Conservation (phyloP, 805 yeast genomes). For the Candida krabiensis region DNA sequence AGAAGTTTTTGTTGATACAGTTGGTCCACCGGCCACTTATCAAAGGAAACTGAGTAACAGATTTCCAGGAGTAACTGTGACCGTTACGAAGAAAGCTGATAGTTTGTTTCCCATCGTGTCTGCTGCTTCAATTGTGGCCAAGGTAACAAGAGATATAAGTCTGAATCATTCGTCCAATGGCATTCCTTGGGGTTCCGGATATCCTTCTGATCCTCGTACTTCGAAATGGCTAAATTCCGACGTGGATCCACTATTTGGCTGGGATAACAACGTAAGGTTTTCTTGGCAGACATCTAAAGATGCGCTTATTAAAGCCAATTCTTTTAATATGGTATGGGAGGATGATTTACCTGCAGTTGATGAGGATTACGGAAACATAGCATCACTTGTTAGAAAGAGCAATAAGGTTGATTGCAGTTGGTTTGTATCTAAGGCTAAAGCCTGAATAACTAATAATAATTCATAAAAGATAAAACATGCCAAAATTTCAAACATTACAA, state of each 20-base stretch:
- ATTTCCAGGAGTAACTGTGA: constrained; percentile 71
- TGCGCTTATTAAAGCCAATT: constrained; percentile 53
- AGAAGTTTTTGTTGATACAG: constrained; percentile 90
- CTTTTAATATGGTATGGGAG: constrained; percentile 61
- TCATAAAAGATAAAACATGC: too few species aligned
- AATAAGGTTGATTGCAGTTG: constrained; percentile 16
- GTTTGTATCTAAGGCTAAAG: constrained; percentile 13
- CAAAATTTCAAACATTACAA: constrained; percentile 1
- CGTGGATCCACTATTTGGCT: constrained; percentile 79
- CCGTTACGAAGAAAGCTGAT: constrained; percentile 95
- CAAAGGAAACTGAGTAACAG: constrained; percentile 66
- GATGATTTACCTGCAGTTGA: constrained; percentile 40
- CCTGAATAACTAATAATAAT: too few species aligned
- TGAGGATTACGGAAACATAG: constrained; percentile 29
- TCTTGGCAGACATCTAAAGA: constrained; percentile 95
- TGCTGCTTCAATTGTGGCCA: constrained; percentile 94
- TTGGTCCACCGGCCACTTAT: constrained; percentile 89
- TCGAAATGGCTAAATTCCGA: constrained; percentile 64
- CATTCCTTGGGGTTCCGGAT: constrained; percentile 77
- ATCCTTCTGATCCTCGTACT: constrained; percentile 91
- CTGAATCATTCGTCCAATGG: constrained; percentile 20
- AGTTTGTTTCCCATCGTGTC: constrained; percentile 88
- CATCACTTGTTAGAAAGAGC: constrained; percentile 12
- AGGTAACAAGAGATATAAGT: constrained; percentile 80
- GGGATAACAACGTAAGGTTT: constrained; percentile 74